Conservation (phyloP, 352 stramenopile species). For the Globisporangium barbulae region DNA sequence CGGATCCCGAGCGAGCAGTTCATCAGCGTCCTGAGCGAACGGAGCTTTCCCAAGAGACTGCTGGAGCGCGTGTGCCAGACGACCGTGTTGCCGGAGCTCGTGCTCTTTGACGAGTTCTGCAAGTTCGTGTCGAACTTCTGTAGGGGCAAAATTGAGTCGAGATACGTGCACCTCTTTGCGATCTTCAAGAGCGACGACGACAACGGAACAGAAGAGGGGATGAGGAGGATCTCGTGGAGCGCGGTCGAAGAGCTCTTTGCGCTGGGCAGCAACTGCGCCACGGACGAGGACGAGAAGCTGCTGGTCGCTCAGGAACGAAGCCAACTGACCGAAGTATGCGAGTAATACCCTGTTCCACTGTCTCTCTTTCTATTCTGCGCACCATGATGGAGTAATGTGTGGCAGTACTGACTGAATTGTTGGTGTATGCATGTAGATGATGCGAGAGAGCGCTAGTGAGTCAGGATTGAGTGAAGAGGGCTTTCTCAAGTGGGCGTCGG, state of each 20-base stretch:
- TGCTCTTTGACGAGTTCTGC: conserved; percentile 85
- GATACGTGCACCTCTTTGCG: conserved; percentile 48
- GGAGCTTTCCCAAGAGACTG: conserved; percentile 41
- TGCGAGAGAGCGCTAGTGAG: neutral
- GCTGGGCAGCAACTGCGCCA: conserved; percentile 25
- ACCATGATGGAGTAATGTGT: neutral
- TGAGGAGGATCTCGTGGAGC: conserved; percentile 27
- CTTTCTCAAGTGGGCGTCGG: conserved; percentile 51
- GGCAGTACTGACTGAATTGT: neutral
- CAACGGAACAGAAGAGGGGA: no score
- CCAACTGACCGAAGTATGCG: conserved; percentile 39
- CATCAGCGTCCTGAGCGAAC: conserved; percentile 41
- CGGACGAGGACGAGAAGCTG: conserved; percentile 11
- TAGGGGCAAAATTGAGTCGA: conserved; percentile 40
- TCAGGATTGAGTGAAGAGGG: conserved; percentile 30
- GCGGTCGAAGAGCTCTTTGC: conserved; percentile 46
- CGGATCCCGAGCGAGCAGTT: conserved; percentile 62
- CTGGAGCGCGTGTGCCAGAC: conserved; percentile 44
- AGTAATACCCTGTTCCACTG: conserved; percentile 7
- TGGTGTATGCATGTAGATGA: neutral
- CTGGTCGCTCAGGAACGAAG: conserved; percentile 31
- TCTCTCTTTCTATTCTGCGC: neutral
- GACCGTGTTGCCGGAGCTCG: conserved; percentile 38
- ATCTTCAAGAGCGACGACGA: conserved; percentile 41
- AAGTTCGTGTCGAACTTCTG: conserved; percentile 75